A percentile compares a stretch with the other conserved stretches of the same genome.
These are phyloP conservation scores for Septoria linicola DNA, from an alignment of 2,329 filamentous ascomycete species.

Conservation along the genomic window DNA sequence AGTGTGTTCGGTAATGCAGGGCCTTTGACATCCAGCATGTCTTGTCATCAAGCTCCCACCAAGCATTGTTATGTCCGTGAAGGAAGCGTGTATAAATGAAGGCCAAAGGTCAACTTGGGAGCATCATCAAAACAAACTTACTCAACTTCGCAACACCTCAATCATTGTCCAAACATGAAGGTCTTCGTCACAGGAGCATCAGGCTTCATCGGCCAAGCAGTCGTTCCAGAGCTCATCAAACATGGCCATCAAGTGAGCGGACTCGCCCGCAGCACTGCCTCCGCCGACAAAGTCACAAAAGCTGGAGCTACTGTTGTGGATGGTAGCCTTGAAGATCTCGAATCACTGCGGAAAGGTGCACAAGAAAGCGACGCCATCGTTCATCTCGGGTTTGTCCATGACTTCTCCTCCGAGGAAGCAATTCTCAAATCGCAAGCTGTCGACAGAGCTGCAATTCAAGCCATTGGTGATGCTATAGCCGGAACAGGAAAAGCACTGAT, in stretches of 20 bases:
- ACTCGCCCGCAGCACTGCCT: constrained; percentile 42
- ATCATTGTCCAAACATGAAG: constrained; percentile 11
- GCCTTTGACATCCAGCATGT: too few species aligned
- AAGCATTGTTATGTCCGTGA: too few species aligned
- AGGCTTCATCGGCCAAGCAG: constrained; percentile 42
- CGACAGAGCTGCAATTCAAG: constrained; percentile 42
- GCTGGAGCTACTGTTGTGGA: constrained; percentile 43
- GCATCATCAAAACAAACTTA: too few species aligned
- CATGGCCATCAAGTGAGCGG: constrained; percentile 45
- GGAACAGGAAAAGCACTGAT: constrained; percentile 42
- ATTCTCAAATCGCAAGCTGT: constrained; percentile 34
- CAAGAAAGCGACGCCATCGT: constrained; percentile 47
- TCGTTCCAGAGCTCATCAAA: constrained; percentile 40
- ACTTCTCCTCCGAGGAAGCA: constrained; percentile 20
- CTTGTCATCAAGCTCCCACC: too few species aligned
- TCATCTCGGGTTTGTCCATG: constrained; percentile 42
- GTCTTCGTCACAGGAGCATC: constrained; percentile 46
- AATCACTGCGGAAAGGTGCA: constrained; percentile 42
- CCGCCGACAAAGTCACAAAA: constrained; percentile 40
- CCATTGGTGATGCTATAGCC: constrained; percentile 40
- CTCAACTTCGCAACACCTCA: neutral
- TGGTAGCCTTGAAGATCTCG: constrained; percentile 43
- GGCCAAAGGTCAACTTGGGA: too few species aligned
- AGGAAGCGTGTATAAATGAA: too few species aligned
- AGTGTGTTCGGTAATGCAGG: too few species aligned